Evolutionary conservation across 345 rosid species (phyloP).

Genomic region (Streptanthus diversifolius): DNA sequence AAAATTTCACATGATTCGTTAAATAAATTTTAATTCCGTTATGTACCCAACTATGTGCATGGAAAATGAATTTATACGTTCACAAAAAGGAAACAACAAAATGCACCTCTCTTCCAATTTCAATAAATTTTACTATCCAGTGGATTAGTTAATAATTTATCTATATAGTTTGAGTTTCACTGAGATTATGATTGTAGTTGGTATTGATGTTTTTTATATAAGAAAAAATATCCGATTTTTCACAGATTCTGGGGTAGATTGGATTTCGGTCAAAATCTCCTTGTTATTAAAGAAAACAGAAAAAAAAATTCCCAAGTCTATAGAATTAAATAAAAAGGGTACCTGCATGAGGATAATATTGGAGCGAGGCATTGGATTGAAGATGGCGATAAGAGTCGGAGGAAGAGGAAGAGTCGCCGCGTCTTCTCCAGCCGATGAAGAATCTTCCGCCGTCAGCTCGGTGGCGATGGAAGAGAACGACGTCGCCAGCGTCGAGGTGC

Average conservation of each 20-base stretch:
- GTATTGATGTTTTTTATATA: not conserved
- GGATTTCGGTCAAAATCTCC: not conserved
- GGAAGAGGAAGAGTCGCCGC: constrained; percentile 33
- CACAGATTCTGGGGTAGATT: not conserved
- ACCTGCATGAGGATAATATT: constrained; percentile 64
- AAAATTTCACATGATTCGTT: not conserved
- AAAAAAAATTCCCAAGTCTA: not conserved
- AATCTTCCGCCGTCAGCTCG: constrained; percentile 46
- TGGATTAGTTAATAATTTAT: not conserved
- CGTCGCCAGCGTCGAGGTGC: constrained; percentile 76
- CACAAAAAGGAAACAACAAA: constrained; percentile 26
- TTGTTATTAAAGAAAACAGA: not conserved
- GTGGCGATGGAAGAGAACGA: constrained; percentile 63
- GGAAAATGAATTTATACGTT: constrained; percentile 17
- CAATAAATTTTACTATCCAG: not conserved
- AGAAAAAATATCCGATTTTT: not conserved
- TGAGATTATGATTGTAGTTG: not conserved
- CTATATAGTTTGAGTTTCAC: not conserved
- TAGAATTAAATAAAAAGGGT: not conserved
- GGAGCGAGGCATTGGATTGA: constrained; percentile 37
- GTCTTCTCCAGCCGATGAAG: constrained; percentile 76
- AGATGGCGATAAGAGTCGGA: constrained; percentile 31
- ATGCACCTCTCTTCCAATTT: constrained; percentile 5
- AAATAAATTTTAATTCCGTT: not conserved
- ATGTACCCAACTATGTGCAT: constrained; percentile 8